phyloP scores from a whole-genome alignment of 441 rosid species.

The Pelargonium fulgidum region DNA sequence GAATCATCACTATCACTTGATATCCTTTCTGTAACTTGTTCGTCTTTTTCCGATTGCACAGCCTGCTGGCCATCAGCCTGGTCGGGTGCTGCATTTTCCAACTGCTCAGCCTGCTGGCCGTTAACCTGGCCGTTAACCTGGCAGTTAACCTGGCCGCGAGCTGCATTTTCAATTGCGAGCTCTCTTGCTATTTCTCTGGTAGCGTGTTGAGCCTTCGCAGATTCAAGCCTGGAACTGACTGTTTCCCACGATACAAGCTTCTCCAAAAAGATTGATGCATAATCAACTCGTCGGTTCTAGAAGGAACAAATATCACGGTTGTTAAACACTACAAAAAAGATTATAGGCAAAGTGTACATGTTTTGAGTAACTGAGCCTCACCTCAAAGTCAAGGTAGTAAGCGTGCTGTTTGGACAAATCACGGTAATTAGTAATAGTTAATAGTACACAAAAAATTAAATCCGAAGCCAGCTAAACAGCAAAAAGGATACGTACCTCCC shows the following conservation, averaged over 20 bases:
- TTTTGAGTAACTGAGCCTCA: slow-evolving; percentile 20
- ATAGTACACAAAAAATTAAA: background rate
- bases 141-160: too few species aligned
- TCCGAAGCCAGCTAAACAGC: background rate
- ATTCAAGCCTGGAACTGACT: slow-evolving; percentile 56
- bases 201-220: slow-evolving; percentile 48
- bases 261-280: slow-evolving; percentile 55
- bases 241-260: slow-evolving; percentile 89
- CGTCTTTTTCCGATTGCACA: too few species aligned
- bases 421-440: slow-evolving; percentile 20
- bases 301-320: slow-evolving; percentile 3
- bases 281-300: slow-evolving; percentile 65
- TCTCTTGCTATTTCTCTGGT: slow-evolving; percentile 44
- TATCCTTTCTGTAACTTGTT: too few species aligned
- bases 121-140: too few species aligned
- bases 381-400: slow-evolving; percentile 91
- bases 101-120: too few species aligned
- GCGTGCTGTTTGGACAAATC: slow-evolving; percentile 58
- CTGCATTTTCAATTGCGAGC: too few species aligned
- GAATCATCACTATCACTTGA: too few species aligned
- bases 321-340: background rate
- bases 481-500: slow-evolving; percentile 60
- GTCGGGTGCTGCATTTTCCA: too few species aligned
- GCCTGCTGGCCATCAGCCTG: too few species aligned
- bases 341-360: background rate